Base-by-base conservation (phyloP, 2,329 filamentous ascomycete species). In the Cladosporium sphaerospermum region DNA sequence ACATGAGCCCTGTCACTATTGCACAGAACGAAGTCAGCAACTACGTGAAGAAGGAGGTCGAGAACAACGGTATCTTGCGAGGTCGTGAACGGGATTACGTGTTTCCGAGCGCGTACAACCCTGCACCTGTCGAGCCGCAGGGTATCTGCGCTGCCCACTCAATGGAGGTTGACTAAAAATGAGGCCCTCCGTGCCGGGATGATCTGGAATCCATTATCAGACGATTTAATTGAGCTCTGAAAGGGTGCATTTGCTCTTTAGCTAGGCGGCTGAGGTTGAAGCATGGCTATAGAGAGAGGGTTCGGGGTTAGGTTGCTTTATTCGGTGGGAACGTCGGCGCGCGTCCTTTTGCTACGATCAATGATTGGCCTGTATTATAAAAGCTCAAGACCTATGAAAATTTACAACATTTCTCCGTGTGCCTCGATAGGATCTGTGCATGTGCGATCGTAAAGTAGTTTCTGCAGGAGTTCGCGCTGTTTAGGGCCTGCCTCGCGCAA, bases 121-220 rank as follows among this genome's bases (percentile, higher is more conserved):
- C 40, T 16, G 40, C 37, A 13, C 48, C 42, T 18, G 32, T 32
- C 13, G 48, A 51, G 51, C 53, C 59, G 42, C 51, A 51, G 48
- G 61, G 60, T 14, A 52, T 49, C 9, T 67, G 62, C 55, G 55
- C 62, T 45, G 65, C 65, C 42, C 65, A 67, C 43, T 56, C 62
- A 11, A 67, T 67, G 65, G 64, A 67, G 59, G 53, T 65, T 36
- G 65, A 67, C 45, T 67, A 49, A 57, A 37, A 18, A 16, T 4
- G 8, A 10, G 8, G 3, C 11, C 9, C n/a, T 36, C 34, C 5
- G 4, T 36, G 10, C 34, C 10, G 10, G 34, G 7, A 23, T 18
- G n/a, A 43, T 47, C 34, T 53, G 43, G 34, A 14, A n/a, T 18
- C 36, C 31, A 36, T 33, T 14, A 44, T 14, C 37, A 36, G 18